Base-by-base conservation (phyloP, 2,329 filamentous ascomycete species). In the Metarhizium brunneum region DNA sequence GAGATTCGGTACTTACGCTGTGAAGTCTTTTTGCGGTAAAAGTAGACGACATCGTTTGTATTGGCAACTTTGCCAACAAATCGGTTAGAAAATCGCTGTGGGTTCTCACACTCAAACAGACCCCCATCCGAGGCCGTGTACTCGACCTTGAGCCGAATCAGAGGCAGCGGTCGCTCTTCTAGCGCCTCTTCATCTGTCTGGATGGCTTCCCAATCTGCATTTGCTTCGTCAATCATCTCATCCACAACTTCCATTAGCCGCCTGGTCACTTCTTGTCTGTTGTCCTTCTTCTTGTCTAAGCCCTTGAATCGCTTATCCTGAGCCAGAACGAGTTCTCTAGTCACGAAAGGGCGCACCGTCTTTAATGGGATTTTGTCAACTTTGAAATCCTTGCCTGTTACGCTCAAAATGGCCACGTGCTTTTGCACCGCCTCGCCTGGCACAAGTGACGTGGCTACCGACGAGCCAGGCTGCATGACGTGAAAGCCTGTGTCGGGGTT, bases 401-500 rank as follows among this genome's bases (percentile, higher is more conserved):
- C 76, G 62, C 80, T 94, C 52, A 97, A 69, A 20, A 99, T 87
- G 1, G 91, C 86, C 6, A 97, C 89, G 56, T 97, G 88, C 68
- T 99, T 99, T 7, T 90, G 78, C 1, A 91, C 90, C 0, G 94
- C 89, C 71, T 99, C 94, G 32, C 92, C 92, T 0, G 88, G 87
- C 8, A 94, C 85, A 0, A 99, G 76, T 0, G 94, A 97, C 1
- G 94, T 99, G 0, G 92, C 94, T 0, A 99, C 87, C 0, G 94
- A 97, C 0, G 94, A 99, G 0, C 94, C 94, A 0, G 94, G 94
- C 65, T 99, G 94, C 83, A 99, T 96, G 60, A 99, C 92, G 62
- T 94, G 85, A 63, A 99, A 99, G 0, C 87, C 87, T 50, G 87
- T 96, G 65, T 96, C 90, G 0, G 88, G 83, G 63, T 97, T 99